phyloP scores from a whole-genome alignment of 257 asterid species.

The Parsonsia alboflavescens region DNA sequence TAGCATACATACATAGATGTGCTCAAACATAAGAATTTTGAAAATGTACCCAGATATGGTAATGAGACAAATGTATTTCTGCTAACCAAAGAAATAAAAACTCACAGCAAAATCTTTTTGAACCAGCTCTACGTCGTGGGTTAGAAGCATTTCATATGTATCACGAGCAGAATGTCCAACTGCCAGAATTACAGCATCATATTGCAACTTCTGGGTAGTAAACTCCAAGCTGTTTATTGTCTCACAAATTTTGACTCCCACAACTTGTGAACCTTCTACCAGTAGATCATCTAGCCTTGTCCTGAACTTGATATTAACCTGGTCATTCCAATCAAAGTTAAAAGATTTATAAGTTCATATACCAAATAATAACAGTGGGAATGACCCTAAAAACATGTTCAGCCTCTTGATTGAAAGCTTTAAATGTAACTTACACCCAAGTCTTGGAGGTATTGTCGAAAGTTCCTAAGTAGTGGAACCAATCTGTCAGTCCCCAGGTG shows the following conservation, averaged over 20 bases:
- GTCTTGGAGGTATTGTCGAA: conserved; percentile 64
- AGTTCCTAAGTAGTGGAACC: conserved; percentile 73
- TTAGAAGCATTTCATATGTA: conserved; percentile 79
- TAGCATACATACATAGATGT: background rate
- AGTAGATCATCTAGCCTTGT: conserved; percentile 85
- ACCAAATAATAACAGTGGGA: conserved; percentile 2
- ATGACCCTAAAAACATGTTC: conserved; percentile 3
- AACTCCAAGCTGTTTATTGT: conserved; percentile 33
- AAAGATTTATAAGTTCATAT: conserved; percentile 7
- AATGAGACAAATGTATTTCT: background rate
- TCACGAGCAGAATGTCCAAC: conserved; percentile 98
- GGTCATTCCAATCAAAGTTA: conserved; percentile 24
- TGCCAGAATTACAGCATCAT: conserved; percentile 89
- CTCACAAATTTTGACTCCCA: conserved; percentile 73
- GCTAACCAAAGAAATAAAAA: conserved; percentile 10
- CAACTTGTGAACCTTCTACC: conserved; percentile 52
- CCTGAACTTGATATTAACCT: conserved; percentile 80
- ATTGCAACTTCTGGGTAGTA: conserved; percentile 41
- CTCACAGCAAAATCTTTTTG: conserved; percentile 89
- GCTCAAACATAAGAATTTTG: background rate
- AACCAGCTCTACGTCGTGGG: conserved; percentile 64
- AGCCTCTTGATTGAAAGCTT: conserved; percentile 16
- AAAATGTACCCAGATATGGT: background rate
- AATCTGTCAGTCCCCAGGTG: conserved; percentile 94
- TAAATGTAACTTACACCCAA: conserved; percentile 68